Percentiles rank a stretch among this genome's conserved stretches.
phyloP scores from a whole-genome alignment of 768 basidiomycete genomes.

The Mycena maculata region DNA sequence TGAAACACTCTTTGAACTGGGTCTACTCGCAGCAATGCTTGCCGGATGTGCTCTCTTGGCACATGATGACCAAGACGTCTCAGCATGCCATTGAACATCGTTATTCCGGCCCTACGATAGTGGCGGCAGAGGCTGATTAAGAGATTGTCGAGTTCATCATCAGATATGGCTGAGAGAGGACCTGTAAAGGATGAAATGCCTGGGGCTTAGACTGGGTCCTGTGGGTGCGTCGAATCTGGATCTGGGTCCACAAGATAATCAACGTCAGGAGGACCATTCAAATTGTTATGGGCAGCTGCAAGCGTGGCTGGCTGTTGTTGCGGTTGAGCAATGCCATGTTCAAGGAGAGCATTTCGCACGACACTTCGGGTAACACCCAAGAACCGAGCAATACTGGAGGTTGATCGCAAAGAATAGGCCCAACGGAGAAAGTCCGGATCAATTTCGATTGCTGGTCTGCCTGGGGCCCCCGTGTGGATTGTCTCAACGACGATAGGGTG shows the following conservation, averaged over 20 bases:
- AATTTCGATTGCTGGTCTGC: neutral
- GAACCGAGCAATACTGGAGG: neutral
- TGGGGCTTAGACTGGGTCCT: neutral
- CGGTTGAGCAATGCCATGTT: neutral
- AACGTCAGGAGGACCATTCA: no score
- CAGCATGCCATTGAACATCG: neutral
- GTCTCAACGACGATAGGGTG: neutral
- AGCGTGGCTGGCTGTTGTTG: neutral
- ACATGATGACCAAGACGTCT: neutral
- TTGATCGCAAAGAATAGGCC: neutral
- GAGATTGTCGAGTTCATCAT: neutral
- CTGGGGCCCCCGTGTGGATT: neutral
- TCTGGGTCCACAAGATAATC: neutral
- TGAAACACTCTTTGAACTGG: neutral
- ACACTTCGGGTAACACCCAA: neutral
- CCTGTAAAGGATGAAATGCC: neutral
- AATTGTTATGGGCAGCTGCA: neutral
- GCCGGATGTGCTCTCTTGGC: neutral
- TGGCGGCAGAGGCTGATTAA: neutral
- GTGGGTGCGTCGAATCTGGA: no score
- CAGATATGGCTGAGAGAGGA: neutral
- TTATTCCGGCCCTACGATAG: neutral
- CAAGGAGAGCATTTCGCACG: neutral
- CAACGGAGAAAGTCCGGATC: neutral
- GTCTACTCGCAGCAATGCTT: neutral